A percentile compares a stretch with the other conserved stretches of the same genome.
These are phyloP conservation scores for Ganoderma meredithae DNA, from an alignment of 1,284 basidiomycete species.

Conservation along the genomic window DNA sequence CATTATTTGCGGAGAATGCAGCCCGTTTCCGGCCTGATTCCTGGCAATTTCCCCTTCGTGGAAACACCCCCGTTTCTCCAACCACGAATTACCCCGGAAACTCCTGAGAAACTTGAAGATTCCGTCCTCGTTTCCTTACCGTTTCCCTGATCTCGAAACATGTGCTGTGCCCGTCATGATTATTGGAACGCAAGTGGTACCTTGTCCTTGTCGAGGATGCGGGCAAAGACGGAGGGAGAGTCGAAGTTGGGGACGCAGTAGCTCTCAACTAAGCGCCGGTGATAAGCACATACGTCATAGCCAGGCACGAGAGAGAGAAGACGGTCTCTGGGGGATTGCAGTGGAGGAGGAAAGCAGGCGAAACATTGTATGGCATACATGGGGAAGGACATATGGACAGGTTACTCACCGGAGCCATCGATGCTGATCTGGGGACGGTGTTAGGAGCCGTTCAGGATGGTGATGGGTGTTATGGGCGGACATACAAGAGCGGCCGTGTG, in stretches of 20 bases:
- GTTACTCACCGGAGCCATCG: slow-evolving; percentile 75
- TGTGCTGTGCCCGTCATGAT: too few species aligned
- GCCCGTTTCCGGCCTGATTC: too few species aligned
- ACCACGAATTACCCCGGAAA: too few species aligned
- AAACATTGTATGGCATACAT: not conserved
- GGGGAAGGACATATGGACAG: not conserved
- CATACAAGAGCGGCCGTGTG: slow-evolving; percentile 78
- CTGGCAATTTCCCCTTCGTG: too few species aligned
- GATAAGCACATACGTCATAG: slow-evolving; percentile 13
- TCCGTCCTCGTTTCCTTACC: too few species aligned
- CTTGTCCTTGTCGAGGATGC: slow-evolving; percentile 87
- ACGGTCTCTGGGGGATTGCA: not conserved
- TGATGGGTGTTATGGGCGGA: slow-evolving; percentile 10
- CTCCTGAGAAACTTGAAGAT: too few species aligned
- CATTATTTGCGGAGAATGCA: too few species aligned
- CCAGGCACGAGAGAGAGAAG: not conserved
- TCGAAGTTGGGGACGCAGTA: slow-evolving; percentile 95
- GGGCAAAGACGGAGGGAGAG: slow-evolving; percentile 89
- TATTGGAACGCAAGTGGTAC: slow-evolving; percentile 44
- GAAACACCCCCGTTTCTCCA: too few species aligned
- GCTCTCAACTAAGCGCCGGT: slow-evolving; percentile 73
- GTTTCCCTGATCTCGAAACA: too few species aligned
- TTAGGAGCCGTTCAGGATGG: not conserved
- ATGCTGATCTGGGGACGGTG: slow-evolving; percentile 61
- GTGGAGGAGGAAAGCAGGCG: not conserved